A percentile compares a stretch with the other conserved stretches of the same genome.
These are phyloP conservation scores for Mrakia gelida DNA, from an alignment of 768 basidiomycete species.

Conservation along the genomic window DNA sequence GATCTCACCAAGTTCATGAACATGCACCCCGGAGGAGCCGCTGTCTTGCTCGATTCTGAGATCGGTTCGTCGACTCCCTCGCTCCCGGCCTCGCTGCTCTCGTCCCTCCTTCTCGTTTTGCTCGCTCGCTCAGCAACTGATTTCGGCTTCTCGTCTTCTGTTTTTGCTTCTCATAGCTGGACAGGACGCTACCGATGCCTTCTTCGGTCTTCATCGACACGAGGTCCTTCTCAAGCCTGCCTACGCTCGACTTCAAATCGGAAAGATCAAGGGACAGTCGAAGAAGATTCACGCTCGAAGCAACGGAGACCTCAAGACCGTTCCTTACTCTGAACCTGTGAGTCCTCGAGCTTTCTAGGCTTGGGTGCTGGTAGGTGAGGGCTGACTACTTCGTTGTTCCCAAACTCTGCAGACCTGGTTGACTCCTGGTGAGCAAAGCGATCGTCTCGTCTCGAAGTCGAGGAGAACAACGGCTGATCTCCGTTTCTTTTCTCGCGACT, in stretches of 20 bases:
- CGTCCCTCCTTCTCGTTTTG: conserved; percentile 12
- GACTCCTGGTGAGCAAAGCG: background rate
- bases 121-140: background rate
- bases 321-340: conserved; percentile 79
- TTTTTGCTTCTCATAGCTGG: conserved; percentile 52
- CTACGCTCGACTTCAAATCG: conserved; percentile 67
- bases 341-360: background rate
- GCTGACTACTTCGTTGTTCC: background rate
- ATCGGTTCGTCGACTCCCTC: conserved; percentile 52
- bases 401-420: conserved; percentile 40
- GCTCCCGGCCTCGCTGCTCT: too few relatives aligned
- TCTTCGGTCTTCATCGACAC: conserved; percentile 81
- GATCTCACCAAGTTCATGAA: conserved; percentile 73
- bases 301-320: conserved; percentile 57
- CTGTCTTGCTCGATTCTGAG: conserved; percentile 70
- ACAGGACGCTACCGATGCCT: conserved; percentile 78
- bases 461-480: background rate
- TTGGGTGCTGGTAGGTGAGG: too few relatives aligned
- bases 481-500: conserved; percentile 55
- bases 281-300: conserved; percentile 51
- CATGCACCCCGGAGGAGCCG: conserved; percentile 76
- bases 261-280: conserved; percentile 61
- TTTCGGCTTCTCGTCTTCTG: background rate
- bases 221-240: conserved; percentile 75
- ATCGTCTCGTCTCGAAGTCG: background rate